These are phyloP conservation scores for Thinopyrum elongatum DNA, from an alignment of 176 grass and related monocot genomes.

Conservation along the genomic window DNA sequence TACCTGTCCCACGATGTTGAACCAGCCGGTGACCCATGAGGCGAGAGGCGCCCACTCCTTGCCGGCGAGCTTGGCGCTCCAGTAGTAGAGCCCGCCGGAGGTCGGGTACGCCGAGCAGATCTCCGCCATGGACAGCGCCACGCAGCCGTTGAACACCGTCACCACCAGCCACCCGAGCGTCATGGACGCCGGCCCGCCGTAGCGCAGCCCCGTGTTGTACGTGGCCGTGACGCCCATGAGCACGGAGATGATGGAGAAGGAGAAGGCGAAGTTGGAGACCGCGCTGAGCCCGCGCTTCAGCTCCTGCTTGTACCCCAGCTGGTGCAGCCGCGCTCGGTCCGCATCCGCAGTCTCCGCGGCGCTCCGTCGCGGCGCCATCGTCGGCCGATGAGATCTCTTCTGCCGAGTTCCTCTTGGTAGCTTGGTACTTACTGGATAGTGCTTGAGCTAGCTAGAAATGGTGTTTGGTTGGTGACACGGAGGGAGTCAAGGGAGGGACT, in stretches of 20 bases:
- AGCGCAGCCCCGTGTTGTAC: slow-evolving; percentile 71
- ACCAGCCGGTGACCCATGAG: slow-evolving; percentile 81
- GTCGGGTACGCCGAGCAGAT: slow-evolving; percentile 91
- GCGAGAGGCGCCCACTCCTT: slow-evolving; percentile 62
- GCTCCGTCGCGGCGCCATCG: not conserved
- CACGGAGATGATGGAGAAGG: slow-evolving; percentile 67
- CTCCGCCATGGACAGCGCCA: slow-evolving; percentile 85
- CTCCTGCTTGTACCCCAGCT: slow-evolving; percentile 82
- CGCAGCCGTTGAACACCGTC: slow-evolving; percentile 37
- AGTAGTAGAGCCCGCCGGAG: slow-evolving; percentile 87
- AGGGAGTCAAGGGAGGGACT: not conserved
- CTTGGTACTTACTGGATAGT: not conserved
- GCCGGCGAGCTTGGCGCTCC: slow-evolving; percentile 82
- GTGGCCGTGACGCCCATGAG: slow-evolving; percentile 52
- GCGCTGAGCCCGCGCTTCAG: slow-evolving; percentile 52
- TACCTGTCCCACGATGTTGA: slow-evolving; percentile 48
- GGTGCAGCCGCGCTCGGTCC: slow-evolving; percentile 39
- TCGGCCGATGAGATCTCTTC: not conserved
- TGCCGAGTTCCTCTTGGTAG: not conserved
- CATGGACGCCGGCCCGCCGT: slow-evolving; percentile 62
- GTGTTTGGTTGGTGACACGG: not conserved
- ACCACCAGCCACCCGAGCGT: slow-evolving; percentile 56
- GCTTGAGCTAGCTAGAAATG: not conserved
- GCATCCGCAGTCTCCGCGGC: not conserved
- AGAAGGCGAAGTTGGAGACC: slow-evolving; percentile 34